Evolutionary conservation across 768 basidiomycete species (phyloP).

Genomic region (Suillus luteus): DNA sequence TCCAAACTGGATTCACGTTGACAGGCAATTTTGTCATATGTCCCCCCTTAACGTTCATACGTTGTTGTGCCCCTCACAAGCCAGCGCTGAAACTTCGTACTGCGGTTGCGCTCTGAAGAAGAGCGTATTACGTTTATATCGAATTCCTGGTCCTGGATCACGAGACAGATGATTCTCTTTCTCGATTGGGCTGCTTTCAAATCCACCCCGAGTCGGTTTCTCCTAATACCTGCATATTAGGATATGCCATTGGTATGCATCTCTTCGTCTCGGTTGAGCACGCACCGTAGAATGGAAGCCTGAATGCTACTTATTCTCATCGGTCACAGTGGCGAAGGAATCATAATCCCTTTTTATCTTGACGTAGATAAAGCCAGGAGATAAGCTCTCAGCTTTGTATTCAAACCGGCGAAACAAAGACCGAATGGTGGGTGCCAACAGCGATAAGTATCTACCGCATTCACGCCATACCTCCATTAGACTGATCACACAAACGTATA

Average conservation of each 20-base stretch:
- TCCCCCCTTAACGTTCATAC: not conserved
- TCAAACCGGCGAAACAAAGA: not conserved
- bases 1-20: conserved; percentile 1
- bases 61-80: not conserved
- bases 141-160: not conserved
- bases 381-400: not conserved
- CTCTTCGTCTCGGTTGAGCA: not conserved
- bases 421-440: not conserved
- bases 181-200: not conserved
- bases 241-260: not conserved
- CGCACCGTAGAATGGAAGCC: not conserved
- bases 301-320: not conserved
- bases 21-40: not conserved
- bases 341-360: not conserved
- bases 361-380: conserved; percentile 2
- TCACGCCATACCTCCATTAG: not conserved
- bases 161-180: not conserved
- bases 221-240: not conserved
- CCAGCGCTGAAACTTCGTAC: not conserved
- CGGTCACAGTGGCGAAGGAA: not conserved
- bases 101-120: not conserved
- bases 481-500: not conserved
- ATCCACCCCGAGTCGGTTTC: too few species aligned
- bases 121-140: not conserved
- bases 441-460: not conserved